These are phyloP conservation scores for Clausena lansium DNA, from an alignment of 345 rosid genomes.

Conservation along the genomic window DNA sequence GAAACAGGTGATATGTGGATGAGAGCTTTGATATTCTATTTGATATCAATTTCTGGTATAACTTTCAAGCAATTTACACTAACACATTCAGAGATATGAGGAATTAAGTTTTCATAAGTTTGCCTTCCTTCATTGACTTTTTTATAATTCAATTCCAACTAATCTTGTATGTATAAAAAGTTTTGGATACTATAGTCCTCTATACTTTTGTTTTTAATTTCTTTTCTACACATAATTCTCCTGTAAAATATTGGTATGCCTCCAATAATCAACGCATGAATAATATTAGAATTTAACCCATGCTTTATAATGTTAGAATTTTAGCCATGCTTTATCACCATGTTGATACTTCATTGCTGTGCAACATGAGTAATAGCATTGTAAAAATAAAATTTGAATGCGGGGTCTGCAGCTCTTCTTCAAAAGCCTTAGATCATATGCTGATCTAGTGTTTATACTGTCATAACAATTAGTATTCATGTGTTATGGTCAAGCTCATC, in stretches of 20 bases:
- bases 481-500: not conserved
- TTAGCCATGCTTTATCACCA: not conserved
- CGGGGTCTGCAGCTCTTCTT: not conserved
- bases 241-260: not conserved
- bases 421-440: not conserved
- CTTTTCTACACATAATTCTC: not conserved
- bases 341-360: not conserved
- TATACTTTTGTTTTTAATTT: not conserved
- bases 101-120: not conserved
- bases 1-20: constrained; percentile 51
- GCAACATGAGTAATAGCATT: not conserved
- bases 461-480: not conserved
- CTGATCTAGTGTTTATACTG: constrained; percentile 1
- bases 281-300: not conserved
- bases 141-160: not conserved
- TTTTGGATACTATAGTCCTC: not conserved
- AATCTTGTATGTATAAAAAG: not conserved
- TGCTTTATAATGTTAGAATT: not conserved
- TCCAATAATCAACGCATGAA: not conserved
- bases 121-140: not conserved
- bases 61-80: not conserved
- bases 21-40: not conserved
- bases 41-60: not conserved
- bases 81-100: not conserved
- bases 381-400: constrained; percentile 2